Conservation (phyloP, 805 yeast species). For the Wickerhamiella sergipiensis region DNA sequence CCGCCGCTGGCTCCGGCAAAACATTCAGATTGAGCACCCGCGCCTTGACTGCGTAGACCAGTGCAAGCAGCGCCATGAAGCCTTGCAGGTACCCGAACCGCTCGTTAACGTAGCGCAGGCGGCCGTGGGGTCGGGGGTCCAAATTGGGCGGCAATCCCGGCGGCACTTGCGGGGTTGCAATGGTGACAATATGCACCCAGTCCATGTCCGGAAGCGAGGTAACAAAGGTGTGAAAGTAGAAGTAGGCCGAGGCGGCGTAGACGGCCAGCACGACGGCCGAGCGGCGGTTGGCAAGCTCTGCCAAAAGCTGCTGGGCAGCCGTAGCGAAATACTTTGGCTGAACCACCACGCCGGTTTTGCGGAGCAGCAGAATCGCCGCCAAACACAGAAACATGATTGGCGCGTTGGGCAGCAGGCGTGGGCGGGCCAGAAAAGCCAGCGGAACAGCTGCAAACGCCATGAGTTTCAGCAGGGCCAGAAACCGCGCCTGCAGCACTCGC, state of each 20-base stretch:
- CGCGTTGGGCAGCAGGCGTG: neutral
- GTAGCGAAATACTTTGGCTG: neutral
- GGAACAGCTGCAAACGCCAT: neutral
- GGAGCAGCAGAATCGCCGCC: neutral
- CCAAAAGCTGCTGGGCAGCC: neutral
- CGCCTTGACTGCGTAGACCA: neutral
- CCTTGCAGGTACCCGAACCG: neutral
- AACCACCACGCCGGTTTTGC: neutral
- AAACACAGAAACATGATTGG: neutral
- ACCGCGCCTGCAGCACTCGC: conserved; percentile 6
- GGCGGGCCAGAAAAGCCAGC: neutral
- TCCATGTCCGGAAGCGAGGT: neutral
- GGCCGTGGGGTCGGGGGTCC: neutral
- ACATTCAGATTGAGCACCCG: conserved; percentile 5
- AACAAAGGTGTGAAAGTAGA: neutral
- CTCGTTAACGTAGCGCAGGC: neutral
- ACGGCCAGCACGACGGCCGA: neutral
- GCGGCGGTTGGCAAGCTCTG: neutral
- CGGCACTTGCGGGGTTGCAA: conserved; percentile 1
- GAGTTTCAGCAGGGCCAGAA: conserved; percentile 1
- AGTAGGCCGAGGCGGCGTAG: neutral
- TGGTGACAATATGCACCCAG: neutral
- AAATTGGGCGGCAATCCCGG: conserved; percentile 3
- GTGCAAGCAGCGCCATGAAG: neutral
- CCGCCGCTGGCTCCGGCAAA: conserved; percentile 1